Percentiles rank a stretch among this genome's conserved stretches.
phyloP scores from a whole-genome alignment of 192 early-diverging fungal species.

The Gamsiella multidivaricata region DNA sequence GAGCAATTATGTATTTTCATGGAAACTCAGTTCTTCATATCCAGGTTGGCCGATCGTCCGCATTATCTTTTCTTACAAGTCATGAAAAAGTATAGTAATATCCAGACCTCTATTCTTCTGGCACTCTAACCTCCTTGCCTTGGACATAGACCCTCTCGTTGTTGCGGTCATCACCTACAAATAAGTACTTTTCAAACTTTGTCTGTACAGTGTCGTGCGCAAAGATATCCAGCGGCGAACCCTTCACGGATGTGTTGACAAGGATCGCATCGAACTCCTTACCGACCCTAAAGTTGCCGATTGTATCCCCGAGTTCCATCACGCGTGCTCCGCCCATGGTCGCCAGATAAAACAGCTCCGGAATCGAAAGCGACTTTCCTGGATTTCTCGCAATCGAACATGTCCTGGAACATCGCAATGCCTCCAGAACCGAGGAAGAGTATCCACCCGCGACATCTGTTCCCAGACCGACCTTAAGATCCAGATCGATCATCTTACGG shows the following conservation, averaged over 20 bases:
- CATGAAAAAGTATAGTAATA: no score
- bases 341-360: slow-evolving; percentile 72
- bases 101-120: no score
- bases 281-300: slow-evolving; percentile 75
- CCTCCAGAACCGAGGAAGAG: slow-evolving; percentile 75
- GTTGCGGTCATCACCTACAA: slow-evolving; percentile 82
- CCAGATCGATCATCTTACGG: slow-evolving; percentile 65
- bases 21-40: no score
- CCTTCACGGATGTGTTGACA: slow-evolving; percentile 64
- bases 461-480: slow-evolving; percentile 78
- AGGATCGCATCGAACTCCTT: slow-evolving; percentile 90
- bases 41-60: no score
- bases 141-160: slow-evolving; percentile 72
- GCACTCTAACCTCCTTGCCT: slow-evolving; percentile 54
- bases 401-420: slow-evolving; percentile 73
- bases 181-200: slow-evolving; percentile 79
- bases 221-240: slow-evolving; percentile 47
- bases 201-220: slow-evolving; percentile 20
- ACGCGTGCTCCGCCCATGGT: slow-evolving; percentile 82
- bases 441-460: slow-evolving; percentile 90
- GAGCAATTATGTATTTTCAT: no score
- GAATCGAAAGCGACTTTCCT: slow-evolving; percentile 12
- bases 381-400: slow-evolving; percentile 58
- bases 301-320: slow-evolving; percentile 65
- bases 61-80: no score